phyloP scores from a whole-genome alignment of 441 rosid species.

The Croton laevigatus region DNA sequence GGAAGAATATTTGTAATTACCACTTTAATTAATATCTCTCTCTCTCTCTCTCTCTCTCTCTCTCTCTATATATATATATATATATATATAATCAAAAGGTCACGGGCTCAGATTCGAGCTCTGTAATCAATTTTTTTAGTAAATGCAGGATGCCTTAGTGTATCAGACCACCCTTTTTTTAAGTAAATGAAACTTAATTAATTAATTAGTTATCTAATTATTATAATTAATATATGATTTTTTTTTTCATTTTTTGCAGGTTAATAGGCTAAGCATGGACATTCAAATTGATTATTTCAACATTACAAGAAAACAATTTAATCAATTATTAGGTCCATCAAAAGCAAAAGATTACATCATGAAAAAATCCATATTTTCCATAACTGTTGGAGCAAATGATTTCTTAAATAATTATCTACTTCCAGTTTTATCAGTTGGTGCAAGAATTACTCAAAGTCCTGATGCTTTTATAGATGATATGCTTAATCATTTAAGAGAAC shows the following conservation, averaged over 20 bases:
- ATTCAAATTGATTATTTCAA: conserved; percentile 78
- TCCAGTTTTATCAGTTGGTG: conserved; percentile 71
- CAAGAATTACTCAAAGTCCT: conserved; percentile 58
- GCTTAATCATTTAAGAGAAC: conserved; percentile 52
- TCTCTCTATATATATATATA: too few relatives aligned
- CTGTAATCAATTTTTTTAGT: too few relatives aligned
- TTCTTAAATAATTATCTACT: conserved; percentile 84
- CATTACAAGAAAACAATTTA: conserved; percentile 67
- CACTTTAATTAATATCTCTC: background rate
- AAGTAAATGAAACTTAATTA: too few relatives aligned
- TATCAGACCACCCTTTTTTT: too few relatives aligned
- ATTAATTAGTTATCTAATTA: background rate
- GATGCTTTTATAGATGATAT: conserved; percentile 64
- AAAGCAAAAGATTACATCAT: conserved; percentile 58
- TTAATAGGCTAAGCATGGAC: conserved; percentile 81
- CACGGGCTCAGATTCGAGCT: too few relatives aligned
- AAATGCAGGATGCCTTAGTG: too few relatives aligned
- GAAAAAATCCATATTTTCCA: conserved; percentile 69
- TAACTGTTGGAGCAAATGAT: conserved; percentile 89
- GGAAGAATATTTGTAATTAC: conserved; percentile 75
- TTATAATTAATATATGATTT: background rate
- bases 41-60: too few relatives aligned
- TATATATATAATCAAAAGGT: too few relatives aligned
- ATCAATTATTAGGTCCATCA: conserved; percentile 54
- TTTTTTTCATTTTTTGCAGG: too few relatives aligned